Base-by-base conservation (phyloP, 2,329 filamentous ascomycete genomes). In the Penicillium sp. region DNA sequence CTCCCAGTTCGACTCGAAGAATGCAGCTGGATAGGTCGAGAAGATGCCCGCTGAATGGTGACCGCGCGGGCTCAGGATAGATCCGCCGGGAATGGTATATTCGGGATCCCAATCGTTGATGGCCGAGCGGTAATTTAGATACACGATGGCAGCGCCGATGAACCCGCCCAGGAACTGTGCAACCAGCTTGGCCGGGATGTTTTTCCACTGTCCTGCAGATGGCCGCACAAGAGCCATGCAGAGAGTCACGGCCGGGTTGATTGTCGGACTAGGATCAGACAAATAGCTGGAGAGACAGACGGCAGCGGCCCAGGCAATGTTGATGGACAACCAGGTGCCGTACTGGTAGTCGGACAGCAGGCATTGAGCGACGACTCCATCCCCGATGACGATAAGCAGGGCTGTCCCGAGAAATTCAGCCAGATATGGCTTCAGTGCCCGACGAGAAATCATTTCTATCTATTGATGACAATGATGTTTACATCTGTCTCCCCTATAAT, bases 251-350 rank as follows among this genome's bases (percentile, higher is more conserved):
- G 31, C 31, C n/a, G 31, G 31, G n/a, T 35, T 35, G n/a, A 35
- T 35, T 2, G 31, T 35, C 31, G 31, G 31, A 18, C 31, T 35
- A n/a, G 31, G 31, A 35, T 16, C n/a, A 35, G 60, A 60, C 43
- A 67, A 66, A 36, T 65, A 68, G 48, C 63, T 53, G 2, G 66
- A 63, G 7, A 68, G 54, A 40, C 55, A 61, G 27, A 68, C 66
- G 0, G 66, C 66, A 10, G 63, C 47, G 2, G 66, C 66, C 66
- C 66, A 68, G 28, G 66, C 63, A 5, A 69, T 46, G 50, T 69
- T 69, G 51, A 69, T 69, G 18, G 67, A 69, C 10, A 69, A 30
- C 66, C 66, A 68, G 46, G 66, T 68, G 48, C 66, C 66, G 44
- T 68, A 68, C 16, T 61, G 59, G 49, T 68, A 68, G 44, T 68